A percentile compares a stretch with the other conserved stretches of the same genome.
Conservation (phyloP, 2,329 filamentous ascomycete species). For the Fusarium redolens region DNA sequence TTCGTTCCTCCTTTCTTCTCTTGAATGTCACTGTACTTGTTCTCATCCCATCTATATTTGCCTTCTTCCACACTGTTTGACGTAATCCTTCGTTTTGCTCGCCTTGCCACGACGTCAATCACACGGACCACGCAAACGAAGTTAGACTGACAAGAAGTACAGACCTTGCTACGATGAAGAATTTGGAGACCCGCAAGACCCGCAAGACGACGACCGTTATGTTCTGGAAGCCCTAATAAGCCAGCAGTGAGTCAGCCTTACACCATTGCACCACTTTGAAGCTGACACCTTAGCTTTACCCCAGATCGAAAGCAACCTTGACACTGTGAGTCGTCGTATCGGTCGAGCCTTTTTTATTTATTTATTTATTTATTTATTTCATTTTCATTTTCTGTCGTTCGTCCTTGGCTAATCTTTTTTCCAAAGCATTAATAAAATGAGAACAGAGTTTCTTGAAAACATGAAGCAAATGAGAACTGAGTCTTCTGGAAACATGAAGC, state of each 20-base stretch:
- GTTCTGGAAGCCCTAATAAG: not conserved
- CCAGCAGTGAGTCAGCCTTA: not conserved
- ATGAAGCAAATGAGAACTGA: not conserved
- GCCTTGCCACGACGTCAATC: not conserved
- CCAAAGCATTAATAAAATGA: not conserved
- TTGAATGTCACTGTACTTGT: not conserved
- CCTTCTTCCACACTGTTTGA: not conserved
- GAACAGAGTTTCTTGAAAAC: not conserved
- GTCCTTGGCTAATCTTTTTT: not conserved
- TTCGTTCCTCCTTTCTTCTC: not conserved
- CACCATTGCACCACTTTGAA: not conserved
- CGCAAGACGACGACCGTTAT: not conserved
- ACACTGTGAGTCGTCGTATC: not conserved
- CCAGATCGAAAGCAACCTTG: not conserved
- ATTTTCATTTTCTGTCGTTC: not conserved
- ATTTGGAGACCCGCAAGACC: not conserved
- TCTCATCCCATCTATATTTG: not conserved
- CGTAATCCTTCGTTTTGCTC: not conserved
- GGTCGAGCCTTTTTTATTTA: not conserved
- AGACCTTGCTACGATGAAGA: not conserved
- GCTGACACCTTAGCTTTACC: not conserved
- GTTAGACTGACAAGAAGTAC: not conserved
- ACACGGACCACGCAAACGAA: not conserved
- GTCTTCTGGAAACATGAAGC: no score
- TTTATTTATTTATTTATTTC: no score